A percentile compares a stretch with the other conserved stretches of the same genome.
phyloP scores from a whole-genome alignment of 768 basidiomycete genomes.

The Lanmaoa pseudosensibilis region DNA sequence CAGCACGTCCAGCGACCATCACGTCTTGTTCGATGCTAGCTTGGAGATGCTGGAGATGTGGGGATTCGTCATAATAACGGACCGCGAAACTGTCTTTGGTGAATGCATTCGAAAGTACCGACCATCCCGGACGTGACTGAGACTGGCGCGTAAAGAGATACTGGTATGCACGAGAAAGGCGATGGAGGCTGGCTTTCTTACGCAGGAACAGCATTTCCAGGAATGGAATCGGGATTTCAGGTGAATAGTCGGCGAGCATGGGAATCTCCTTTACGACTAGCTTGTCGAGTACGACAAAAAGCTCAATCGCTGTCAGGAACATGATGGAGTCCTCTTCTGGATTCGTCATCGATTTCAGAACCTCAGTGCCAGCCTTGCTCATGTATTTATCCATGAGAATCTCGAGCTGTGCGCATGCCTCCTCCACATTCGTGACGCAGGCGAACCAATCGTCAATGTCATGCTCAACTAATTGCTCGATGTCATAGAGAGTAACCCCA shows the following conservation, averaged over 20 bases:
- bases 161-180: constrained; percentile 24
- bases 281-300: constrained; percentile 36
- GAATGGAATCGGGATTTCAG: constrained; percentile 24
- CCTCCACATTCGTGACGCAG: constrained; percentile 1
- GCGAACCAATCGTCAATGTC: constrained; percentile 35
- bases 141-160: constrained; percentile 35
- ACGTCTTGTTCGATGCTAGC: constrained; percentile 29
- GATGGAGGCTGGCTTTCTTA: constrained; percentile 26
- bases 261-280: constrained; percentile 23
- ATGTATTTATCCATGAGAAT: constrained; percentile 29
- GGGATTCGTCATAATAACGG: constrained; percentile 34
- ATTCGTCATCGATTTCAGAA: no score
- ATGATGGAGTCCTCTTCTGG: constrained; percentile 41
- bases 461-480: constrained; percentile 35
- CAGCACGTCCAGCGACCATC: constrained; percentile 11
- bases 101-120: constrained; percentile 33
- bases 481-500: constrained; percentile 32
- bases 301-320: constrained; percentile 37
- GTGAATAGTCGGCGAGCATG: constrained; percentile 32
- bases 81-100: constrained; percentile 30
- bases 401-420: constrained; percentile 17
- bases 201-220: constrained; percentile 29
- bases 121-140: constrained; percentile 15
- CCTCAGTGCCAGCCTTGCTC: neutral
- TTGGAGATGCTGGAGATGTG: constrained; percentile 24